phyloP scores from a whole-genome alignment of 2,329 filamentous ascomycete species.

The Monilinia laxa region DNA sequence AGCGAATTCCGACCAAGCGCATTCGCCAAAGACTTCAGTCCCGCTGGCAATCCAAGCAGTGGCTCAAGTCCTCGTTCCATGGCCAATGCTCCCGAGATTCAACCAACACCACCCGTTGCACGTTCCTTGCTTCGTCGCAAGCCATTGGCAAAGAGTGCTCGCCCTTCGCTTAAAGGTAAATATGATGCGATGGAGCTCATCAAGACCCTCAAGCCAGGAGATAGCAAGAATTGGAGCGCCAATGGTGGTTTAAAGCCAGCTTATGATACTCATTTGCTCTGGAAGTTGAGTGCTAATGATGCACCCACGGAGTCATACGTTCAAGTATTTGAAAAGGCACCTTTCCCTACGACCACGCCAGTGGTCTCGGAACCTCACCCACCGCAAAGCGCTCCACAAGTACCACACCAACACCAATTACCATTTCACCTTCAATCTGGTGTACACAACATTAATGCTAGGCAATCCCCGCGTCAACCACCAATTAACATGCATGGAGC shows the following conservation, averaged over 20 bases:
- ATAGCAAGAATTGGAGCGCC: conserved; percentile 64
- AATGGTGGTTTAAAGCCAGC: conserved; percentile 83
- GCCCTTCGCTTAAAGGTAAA: conserved; percentile 52
- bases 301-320: conserved; percentile 72
- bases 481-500: conserved; percentile 75
- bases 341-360: conserved; percentile 54
- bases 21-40: conserved; percentile 78
- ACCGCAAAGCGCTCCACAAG: conserved; percentile 66
- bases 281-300: conserved; percentile 70
- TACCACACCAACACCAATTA: conserved; percentile 80
- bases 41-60: conserved; percentile 58
- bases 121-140: conserved; percentile 66
- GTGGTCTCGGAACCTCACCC: conserved; percentile 62
- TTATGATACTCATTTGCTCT: conserved; percentile 81
- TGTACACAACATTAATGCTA: conserved; percentile 63
- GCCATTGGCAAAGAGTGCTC: conserved; percentile 58
- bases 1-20: conserved; percentile 85
- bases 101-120: conserved; percentile 44
- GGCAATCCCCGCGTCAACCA: conserved; percentile 72
- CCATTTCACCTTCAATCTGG: conserved; percentile 79
- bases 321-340: conserved; percentile 73
- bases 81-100: conserved; percentile 37
- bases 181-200: conserved; percentile 64
- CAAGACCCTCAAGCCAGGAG: conserved; percentile 53
- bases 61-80: conserved; percentile 70